Base-by-base conservation (phyloP, 768 basidiomycete species). In the Podaxis mareebaensis region DNA sequence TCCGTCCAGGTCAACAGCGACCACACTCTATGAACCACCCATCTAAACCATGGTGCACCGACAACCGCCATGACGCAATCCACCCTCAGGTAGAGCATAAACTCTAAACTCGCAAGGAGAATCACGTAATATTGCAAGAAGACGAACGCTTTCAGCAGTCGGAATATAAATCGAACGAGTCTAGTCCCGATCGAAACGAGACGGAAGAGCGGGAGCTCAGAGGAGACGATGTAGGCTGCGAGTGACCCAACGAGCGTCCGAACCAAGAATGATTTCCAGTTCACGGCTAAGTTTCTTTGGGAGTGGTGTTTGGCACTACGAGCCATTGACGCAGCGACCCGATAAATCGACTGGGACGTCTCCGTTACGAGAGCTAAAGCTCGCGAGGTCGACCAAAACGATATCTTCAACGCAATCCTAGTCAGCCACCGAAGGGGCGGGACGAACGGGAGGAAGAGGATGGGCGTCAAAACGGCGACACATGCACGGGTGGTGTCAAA, bases 41-140 rank as follows among this genome's bases (percentile, higher is more conserved):
- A 61, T 12, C 40, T 40, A 33, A 61, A 54, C 52, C 60, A 61
- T 3, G 60, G 51, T 17, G 60, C 40, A 30, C 60, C 12, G 17
- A 61, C 20, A 10, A 53, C 22, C 15, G 26, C 40, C 39, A 61
- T 28, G 28, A 54, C 40, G 44, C 26, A 53, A 30, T 54, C 60
- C 52, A 61, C 52, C 28, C 60, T 53, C 60, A 61, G 39, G 22
- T 61, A 61, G 20, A 53, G 53, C 60, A 61, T 42, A 13, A 61
- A 53, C 26, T 61, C 52, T 40, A 61, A 42, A n/a, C 60, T 28
- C 17, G 28, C 11, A 15, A 61, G 39, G 10, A 61, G 51, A 6
- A 53, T 13, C 39, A 46, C 44, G 44, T 61, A 61, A n/a, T 42
- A 61, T 28, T 53, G 60, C 15, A 61, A 8, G 6, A 61, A 36